Conservation (phyloP, 108 stramenopile genomes). For the Cyclotella distinguenda region DNA sequence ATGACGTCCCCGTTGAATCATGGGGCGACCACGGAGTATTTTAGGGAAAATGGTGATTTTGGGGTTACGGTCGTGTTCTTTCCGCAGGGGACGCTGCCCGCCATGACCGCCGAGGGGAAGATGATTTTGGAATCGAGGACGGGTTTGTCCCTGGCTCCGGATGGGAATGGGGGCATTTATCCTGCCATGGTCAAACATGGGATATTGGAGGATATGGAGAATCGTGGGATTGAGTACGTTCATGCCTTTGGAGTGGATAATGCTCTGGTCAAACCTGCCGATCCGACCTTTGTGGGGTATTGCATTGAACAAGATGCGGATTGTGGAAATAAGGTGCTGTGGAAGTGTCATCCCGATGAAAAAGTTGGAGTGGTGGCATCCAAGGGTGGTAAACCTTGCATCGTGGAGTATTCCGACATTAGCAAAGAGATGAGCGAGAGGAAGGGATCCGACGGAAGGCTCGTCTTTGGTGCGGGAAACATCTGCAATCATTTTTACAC, state of each 20-base stretch:
- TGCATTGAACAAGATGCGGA: conserved; percentile 81
- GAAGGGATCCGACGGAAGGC: conserved; percentile 53
- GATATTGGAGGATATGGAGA: conserved; percentile 79
- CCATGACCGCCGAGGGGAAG: conserved; percentile 84
- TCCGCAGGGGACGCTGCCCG: conserved; percentile 91
- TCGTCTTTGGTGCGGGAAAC: conserved; percentile 95
- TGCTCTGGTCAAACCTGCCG: conserved; percentile 86
- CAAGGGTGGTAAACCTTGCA: conserved; percentile 74
- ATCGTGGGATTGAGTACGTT: conserved; percentile 77
- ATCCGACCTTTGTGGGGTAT: conserved; percentile 95
- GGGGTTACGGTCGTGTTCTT: conserved; percentile 92
- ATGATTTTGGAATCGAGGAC: conserved; percentile 82
- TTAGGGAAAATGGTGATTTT: conserved; percentile 74
- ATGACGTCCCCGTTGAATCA: conserved; percentile 98
- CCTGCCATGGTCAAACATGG: conserved; percentile 85
- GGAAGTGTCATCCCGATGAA: conserved; percentile 85
- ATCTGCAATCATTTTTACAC: conserved; percentile 98
- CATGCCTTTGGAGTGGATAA: conserved; percentile 98
- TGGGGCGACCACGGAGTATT: conserved; percentile 78
- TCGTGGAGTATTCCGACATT: conserved; percentile 95
- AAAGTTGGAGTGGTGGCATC: conserved; percentile 92
- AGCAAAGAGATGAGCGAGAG: conserved; percentile 70
- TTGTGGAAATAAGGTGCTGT: conserved; percentile 94
- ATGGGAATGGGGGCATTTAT: conserved; percentile 98
- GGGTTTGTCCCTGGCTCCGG: conserved; percentile 85